These are phyloP conservation scores for Dichotomopilus funicola DNA, from an alignment of 2,329 filamentous ascomycete species.

Conservation along the genomic window DNA sequence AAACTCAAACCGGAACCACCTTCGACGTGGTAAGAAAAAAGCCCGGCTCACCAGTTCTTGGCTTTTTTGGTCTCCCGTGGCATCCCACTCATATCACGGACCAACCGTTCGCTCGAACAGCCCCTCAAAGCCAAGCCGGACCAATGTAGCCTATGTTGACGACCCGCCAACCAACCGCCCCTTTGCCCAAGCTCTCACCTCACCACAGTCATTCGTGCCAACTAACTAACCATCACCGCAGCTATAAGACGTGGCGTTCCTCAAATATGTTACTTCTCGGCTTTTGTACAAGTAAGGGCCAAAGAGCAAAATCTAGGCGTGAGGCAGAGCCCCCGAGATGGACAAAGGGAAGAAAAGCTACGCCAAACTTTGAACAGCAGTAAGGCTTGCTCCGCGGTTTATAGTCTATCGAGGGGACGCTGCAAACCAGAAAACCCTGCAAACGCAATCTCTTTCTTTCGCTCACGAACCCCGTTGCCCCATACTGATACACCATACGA, in stretches of 20 bases:
- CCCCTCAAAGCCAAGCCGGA: not conserved
- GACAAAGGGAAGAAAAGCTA: constrained; percentile 1
- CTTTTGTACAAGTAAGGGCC: constrained; percentile 13
- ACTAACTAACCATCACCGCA: too few relatives aligned
- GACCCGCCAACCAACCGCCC: not conserved
- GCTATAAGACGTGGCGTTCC: too few relatives aligned
- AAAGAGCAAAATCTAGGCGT: constrained; percentile 10
- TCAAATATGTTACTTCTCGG: constrained; percentile 1
- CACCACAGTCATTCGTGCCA: not conserved
- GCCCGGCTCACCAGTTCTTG: not conserved
- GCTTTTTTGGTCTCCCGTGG: not conserved
- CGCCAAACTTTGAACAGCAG: constrained; percentile 15
- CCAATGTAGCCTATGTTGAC: too few relatives aligned
- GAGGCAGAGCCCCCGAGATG: not conserved
- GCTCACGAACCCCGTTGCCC: constrained; percentile 8
- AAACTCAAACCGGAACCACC: not conserved
- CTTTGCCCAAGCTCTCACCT: not conserved
- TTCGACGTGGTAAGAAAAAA: not conserved
- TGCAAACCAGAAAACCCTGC: constrained; percentile 12
- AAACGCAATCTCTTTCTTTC: constrained; percentile 12
- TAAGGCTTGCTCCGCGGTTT: constrained; percentile 18
- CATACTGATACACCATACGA: constrained; percentile 12
- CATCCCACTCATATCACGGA: not conserved
- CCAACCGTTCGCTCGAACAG: not conserved
- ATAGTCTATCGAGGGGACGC: constrained; percentile 14